These are phyloP conservation scores for Mucor saturninus DNA, from an alignment of 371 early-diverging fungal genomes.

Conservation along the genomic window DNA sequence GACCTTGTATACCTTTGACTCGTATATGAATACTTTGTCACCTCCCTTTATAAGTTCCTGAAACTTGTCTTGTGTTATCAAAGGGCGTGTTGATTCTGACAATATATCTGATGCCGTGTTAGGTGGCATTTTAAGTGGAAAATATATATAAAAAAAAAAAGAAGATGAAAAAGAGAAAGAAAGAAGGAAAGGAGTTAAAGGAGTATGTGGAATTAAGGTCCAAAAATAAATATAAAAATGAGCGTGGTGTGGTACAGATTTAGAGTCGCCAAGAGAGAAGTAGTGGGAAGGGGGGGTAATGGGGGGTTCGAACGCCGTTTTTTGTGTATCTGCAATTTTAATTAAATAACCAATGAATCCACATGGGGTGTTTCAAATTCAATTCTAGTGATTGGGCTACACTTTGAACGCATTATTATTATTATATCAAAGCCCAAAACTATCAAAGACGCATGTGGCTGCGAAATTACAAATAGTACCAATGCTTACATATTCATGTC, in stretches of 20 bases:
- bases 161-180: not conserved
- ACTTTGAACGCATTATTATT: not conserved
- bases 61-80: slow-evolving; percentile 46
- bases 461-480: too few species aligned
- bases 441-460: not conserved
- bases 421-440: not conserved
- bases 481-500: too few species aligned
- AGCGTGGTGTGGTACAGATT: slow-evolving; percentile 9
- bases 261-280: slow-evolving; percentile 5
- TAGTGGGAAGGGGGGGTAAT: not conserved
- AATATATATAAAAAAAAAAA: not conserved
- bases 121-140: slow-evolving; percentile 14
- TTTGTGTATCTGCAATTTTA: slow-evolving; percentile 16
- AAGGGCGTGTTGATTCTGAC: slow-evolving; percentile 16
- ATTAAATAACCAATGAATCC: slow-evolving; percentile 16
- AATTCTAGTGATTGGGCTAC: slow-evolving; percentile 7
- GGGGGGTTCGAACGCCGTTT: slow-evolving; percentile 6
- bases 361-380: slow-evolving; percentile 16
- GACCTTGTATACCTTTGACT: slow-evolving; percentile 85
- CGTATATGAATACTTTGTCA: slow-evolving; percentile 74
- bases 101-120: slow-evolving; percentile 13
- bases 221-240: not conserved
- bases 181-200: not conserved
- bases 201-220: not conserved
- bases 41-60: slow-evolving; percentile 59